Percentiles rank a stretch among this genome's conserved stretches.
phyloP scores from a whole-genome alignment of 2,329 filamentous ascomycete genomes.

The Zalaria sp. region DNA sequence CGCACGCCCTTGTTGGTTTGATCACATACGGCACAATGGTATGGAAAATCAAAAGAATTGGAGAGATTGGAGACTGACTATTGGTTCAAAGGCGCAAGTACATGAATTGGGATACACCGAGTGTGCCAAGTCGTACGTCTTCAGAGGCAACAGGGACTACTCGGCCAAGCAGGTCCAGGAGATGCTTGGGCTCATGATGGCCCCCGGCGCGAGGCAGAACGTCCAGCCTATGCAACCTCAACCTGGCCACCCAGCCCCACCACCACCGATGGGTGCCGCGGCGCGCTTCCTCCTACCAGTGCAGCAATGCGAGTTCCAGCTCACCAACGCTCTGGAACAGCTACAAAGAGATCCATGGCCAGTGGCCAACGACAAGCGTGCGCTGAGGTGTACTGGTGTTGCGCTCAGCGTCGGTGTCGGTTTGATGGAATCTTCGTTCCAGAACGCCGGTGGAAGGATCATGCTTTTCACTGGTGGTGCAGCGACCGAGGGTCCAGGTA shows the following conservation, averaged over 20 bases:
- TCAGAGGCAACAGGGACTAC: conserved; percentile 96
- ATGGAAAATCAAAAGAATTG: neutral
- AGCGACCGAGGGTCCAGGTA: conserved; percentile 88
- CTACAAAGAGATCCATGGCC: conserved; percentile 97
- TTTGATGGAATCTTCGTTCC: conserved; percentile 84
- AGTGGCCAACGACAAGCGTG: conserved; percentile 82
- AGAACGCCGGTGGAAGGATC: conserved; percentile 85
- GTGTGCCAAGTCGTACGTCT: conserved; percentile 97
- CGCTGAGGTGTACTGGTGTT: conserved; percentile 83
- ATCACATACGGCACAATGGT: conserved; percentile 84
- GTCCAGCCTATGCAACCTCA: conserved; percentile 51
- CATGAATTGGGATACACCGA: conserved; percentile 97
- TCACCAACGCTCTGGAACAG: conserved; percentile 90
- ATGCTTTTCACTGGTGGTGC: conserved; percentile 96
- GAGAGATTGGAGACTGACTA: neutral
- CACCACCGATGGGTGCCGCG: conserved; percentile 63
- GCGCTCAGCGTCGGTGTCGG: conserved; percentile 92
- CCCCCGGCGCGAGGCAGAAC: conserved; percentile 58
- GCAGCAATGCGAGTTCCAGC: conserved; percentile 89
- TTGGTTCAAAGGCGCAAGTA: conserved; percentile 53
- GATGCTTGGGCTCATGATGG: conserved; percentile 70
- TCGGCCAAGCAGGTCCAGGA: conserved; percentile 98
- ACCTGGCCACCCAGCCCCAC: conserved; percentile 47
- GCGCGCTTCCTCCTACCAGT: conserved; percentile 88
- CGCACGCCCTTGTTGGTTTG: conserved; percentile 67